Percentiles rank a stretch among this genome's conserved stretches.
These are phyloP conservation scores for Ophiostoma pallidulum DNA, from an alignment of 2,329 filamentous ascomycete genomes.

Conservation along the genomic window DNA sequence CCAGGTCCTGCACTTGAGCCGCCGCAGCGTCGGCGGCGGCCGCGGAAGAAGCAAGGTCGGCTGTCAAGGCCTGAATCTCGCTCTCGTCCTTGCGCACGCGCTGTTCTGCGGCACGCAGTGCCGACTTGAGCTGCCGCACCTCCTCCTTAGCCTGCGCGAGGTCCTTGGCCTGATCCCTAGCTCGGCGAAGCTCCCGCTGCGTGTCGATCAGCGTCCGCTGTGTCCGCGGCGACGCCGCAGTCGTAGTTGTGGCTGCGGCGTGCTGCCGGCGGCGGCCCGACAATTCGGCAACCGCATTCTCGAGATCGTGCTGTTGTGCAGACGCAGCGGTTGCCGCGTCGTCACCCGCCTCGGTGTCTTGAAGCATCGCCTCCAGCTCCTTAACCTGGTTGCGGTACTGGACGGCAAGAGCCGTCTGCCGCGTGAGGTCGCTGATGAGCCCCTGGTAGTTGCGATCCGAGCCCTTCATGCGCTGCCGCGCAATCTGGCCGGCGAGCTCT, in stretches of 20 bases:
- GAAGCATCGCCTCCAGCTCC: constrained; percentile 45
- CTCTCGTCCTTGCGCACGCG: constrained; percentile 29
- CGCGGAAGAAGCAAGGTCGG: constrained; percentile 22
- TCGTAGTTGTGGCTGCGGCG: constrained; percentile 18
- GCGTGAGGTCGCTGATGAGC: constrained; percentile 43
- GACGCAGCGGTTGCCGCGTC: constrained; percentile 23
- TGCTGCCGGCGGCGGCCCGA: background rate
- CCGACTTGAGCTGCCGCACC: constrained; percentile 40
- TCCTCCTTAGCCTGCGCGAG: constrained; percentile 43
- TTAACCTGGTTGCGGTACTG: constrained; percentile 52
- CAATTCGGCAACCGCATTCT: constrained; percentile 7
- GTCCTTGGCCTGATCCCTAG: constrained; percentile 44
- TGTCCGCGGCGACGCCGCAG: constrained; percentile 37
- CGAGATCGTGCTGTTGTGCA: constrained; percentile 20
- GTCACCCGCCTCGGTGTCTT: constrained; percentile 28
- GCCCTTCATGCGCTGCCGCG: constrained; percentile 27
- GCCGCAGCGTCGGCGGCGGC: constrained; percentile 20
- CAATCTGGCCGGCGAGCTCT: constrained; percentile 50
- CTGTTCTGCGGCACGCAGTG: constrained; percentile 39
- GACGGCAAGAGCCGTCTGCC: constrained; percentile 47
- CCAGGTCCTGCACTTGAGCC: constrained; percentile 22
- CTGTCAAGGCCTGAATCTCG: constrained; percentile 26
- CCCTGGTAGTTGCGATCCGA: constrained; percentile 36
- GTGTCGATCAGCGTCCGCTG: constrained; percentile 44
- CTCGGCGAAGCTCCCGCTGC: constrained; percentile 44